A percentile compares a stretch with the other conserved stretches of the same genome.
These are phyloP conservation scores for Rubroboletus pulcherrimus DNA, from an alignment of 768 basidiomycete genomes.

Conservation along the genomic window DNA sequence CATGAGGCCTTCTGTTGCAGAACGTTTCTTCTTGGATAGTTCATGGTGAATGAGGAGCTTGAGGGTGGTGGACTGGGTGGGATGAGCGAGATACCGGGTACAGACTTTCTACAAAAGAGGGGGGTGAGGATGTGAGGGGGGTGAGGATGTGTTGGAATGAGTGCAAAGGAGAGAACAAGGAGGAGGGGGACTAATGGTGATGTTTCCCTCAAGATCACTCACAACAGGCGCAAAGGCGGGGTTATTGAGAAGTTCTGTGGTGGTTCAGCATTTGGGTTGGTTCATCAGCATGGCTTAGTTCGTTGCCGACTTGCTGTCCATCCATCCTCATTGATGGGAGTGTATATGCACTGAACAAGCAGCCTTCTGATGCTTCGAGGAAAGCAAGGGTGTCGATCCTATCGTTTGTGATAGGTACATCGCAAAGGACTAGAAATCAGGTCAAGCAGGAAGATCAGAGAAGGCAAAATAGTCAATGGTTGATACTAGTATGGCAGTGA, in stretches of 20 bases:
- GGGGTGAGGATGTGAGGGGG: neutral
- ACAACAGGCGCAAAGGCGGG: slow-evolving; percentile 78
- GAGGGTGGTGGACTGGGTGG: slow-evolving; percentile 67
- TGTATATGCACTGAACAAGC: slow-evolving; percentile 72
- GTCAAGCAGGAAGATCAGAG: neutral
- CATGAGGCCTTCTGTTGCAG: slow-evolving; percentile 86
- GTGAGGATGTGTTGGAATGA: neutral
- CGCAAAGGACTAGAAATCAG: slow-evolving; percentile 74
- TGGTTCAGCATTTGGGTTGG: neutral
- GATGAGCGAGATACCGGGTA: slow-evolving; percentile 66
- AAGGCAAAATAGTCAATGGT: neutral
- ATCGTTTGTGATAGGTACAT: slow-evolving; percentile 79
- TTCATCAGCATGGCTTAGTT: neutral
- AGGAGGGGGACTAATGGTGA: slow-evolving; percentile 60
- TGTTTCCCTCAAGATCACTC: slow-evolving; percentile 87
- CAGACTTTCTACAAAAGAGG: slow-evolving; percentile 75
- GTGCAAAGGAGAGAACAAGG: no score
- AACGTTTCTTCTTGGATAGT: slow-evolving; percentile 79
- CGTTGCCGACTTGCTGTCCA: neutral
- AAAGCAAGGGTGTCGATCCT: slow-evolving; percentile 89
- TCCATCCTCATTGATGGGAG: neutral
- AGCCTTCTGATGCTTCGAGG: slow-evolving; percentile 83
- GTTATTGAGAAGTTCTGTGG: slow-evolving; percentile 24
- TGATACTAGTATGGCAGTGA: no score
- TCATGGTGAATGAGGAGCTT: slow-evolving; percentile 83